These are phyloP conservation scores for Aureobasidium sp. DNA, from an alignment of 2,329 filamentous ascomycete genomes.

Conservation along the genomic window DNA sequence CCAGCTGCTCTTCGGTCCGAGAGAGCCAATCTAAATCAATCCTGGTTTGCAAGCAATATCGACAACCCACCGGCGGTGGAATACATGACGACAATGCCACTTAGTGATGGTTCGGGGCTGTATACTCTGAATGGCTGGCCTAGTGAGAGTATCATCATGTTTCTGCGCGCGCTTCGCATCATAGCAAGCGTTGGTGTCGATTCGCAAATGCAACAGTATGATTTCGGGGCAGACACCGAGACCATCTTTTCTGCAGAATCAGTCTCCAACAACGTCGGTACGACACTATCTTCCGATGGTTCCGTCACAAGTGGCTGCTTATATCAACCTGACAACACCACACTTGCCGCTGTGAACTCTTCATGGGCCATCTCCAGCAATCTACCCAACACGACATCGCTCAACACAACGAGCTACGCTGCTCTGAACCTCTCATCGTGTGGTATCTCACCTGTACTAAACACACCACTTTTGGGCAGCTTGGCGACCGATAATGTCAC, in stretches of 20 bases:
- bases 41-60: constrained; percentile 45
- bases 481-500: constrained; percentile 44
- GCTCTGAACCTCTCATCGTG: constrained; percentile 42
- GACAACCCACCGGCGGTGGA: constrained; percentile 41
- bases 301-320: constrained; percentile 48
- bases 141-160: constrained; percentile 51
- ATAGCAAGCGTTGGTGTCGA: constrained; percentile 54
- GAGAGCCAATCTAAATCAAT: constrained; percentile 48
- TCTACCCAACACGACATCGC: constrained; percentile 18
- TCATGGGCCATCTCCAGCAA: constrained; percentile 43
- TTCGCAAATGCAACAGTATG: constrained; percentile 50
- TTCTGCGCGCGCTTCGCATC: constrained; percentile 47
- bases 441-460: constrained; percentile 55
- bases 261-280: constrained; percentile 33
- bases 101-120: constrained; percentile 25
- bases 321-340: constrained; percentile 37
- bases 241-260: constrained; percentile 47
- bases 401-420: constrained; percentile 15
- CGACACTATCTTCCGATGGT: constrained; percentile 32
- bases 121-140: constrained; percentile 58
- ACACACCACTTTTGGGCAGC: constrained; percentile 45
- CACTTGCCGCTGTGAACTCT: constrained; percentile 41
- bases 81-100: constrained; percentile 32
- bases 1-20: constrained; percentile 44
- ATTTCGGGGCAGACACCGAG: constrained; percentile 44